Base-by-base conservation (phyloP, 1,284 basidiomycete genomes). In the Gomphus sp. region DNA sequence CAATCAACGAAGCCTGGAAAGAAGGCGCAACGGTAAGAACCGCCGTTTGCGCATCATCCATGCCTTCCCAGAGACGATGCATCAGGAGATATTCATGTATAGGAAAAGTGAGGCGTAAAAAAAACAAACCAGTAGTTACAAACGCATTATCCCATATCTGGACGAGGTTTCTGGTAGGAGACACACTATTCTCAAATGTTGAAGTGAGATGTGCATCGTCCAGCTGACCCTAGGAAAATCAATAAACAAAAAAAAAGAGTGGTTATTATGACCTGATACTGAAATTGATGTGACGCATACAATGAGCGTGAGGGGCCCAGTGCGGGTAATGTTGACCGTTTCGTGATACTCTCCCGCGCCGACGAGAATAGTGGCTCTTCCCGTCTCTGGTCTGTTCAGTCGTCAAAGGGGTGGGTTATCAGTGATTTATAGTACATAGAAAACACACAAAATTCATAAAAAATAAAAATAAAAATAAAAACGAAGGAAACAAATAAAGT, bases 261-360 rank as follows among this genome's bases (percentile, higher is more conserved):
- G 50, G 8, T n/a, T 36, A 22, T 4, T 22, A 28, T 58, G 5
- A 18, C 62, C 56, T 44, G 14, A 41, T 36, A 11, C 33, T 33
- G 48, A 16, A 34, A 22, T 16, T 18, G 31, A 44, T 31, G 28
- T 31, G 5, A 45, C 16, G 31, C 64, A 16, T 63, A 81, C 82
- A 37, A 87, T 71, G 10, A 87, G 68, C 0, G 78, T 82, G 22
- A 85, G 65, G n/a, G 82, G 78, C 0, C 70, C 80, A 55, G 68
- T 69, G 37, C 81, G 72, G 1, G 81, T 79, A 16, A 87, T 70
- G 54, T 82, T 84, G 3, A 87, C 66, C 0, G 73, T 77, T 67
- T 86, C 85, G 49, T 77, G 76, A 63, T 87, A 87, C 55, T 79
- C 72, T n/a, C 85, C 85, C 55, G 72, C 72, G 2, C 76, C 82